phyloP scores from a whole-genome alignment of 495 filamentous ascomycete species.

The Acidiella bohemica region DNA sequence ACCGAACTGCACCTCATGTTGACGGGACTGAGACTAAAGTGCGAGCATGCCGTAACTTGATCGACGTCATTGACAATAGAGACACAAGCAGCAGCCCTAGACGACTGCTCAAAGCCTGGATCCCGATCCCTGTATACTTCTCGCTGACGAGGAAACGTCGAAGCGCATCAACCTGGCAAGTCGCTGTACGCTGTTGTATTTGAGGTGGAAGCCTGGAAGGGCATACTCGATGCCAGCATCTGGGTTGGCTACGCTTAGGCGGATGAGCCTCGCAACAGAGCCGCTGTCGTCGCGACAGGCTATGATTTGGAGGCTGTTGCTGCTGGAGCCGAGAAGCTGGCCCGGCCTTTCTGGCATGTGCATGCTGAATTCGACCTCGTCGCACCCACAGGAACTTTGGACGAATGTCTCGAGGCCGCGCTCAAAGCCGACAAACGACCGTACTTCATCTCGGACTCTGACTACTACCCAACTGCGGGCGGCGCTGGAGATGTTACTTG shows the following conservation, averaged over 20 bases:
- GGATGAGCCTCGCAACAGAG: constrained; percentile 43
- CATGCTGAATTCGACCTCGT: constrained; percentile 40
- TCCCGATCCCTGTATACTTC: constrained; percentile 40
- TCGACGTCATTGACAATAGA: constrained; percentile 27
- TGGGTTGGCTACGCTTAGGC: constrained; percentile 52
- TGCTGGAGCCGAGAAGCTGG: constrained; percentile 34
- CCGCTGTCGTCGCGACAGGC: constrained; percentile 40
- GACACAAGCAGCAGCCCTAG: not conserved
- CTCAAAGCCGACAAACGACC: constrained; percentile 29
- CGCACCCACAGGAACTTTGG: constrained; percentile 39
- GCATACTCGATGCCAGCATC: constrained; percentile 41
- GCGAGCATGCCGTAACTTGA: constrained; percentile 40
- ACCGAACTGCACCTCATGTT: constrained; percentile 43
- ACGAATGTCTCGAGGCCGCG: constrained; percentile 37
- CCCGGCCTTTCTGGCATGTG: constrained; percentile 38
- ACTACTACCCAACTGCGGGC: constrained; percentile 45
- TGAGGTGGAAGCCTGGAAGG: constrained; percentile 30
- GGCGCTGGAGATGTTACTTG: constrained; percentile 40
- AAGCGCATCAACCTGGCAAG: constrained; percentile 43
- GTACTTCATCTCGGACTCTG: constrained; percentile 47
- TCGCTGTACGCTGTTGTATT: constrained; percentile 40
- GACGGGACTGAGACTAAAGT: constrained; percentile 41
- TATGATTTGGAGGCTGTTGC: constrained; percentile 32
- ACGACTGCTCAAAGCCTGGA: constrained; percentile 43
- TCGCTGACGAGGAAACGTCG: constrained; percentile 46